Evolutionary conservation across 345 rosid genomes (phyloP).

Genomic region (Erodium maritimum): DNA sequence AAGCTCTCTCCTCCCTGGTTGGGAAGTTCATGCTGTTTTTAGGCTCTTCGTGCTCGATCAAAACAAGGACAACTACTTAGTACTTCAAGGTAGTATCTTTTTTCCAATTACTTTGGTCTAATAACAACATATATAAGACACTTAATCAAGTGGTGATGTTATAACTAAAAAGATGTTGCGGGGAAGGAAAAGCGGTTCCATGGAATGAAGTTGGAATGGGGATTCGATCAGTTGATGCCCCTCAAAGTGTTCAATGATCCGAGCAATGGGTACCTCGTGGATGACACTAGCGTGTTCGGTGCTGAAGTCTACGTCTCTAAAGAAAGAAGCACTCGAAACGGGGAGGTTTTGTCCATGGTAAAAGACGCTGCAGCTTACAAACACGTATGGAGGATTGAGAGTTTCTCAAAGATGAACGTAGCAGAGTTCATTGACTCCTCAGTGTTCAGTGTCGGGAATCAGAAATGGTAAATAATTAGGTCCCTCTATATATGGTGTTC

Average conservation of each 20-base stretch:
- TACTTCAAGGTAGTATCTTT: slow-evolving; percentile 22
- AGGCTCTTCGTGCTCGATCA: slow-evolving; percentile 42
- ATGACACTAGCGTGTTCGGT: slow-evolving; percentile 28
- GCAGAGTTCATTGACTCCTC: slow-evolving; percentile 11
- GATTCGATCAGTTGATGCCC: slow-evolving; percentile 27
- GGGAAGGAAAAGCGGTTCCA: slow-evolving; percentile 27
- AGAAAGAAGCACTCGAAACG: slow-evolving; percentile 23
- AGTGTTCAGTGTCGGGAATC: slow-evolving; percentile 16
- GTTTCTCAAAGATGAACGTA: slow-evolving; percentile 14
- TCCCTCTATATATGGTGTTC: no score
- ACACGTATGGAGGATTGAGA: slow-evolving; percentile 26
- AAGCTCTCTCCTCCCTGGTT: slow-evolving; percentile 24
- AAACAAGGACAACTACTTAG: slow-evolving; percentile 19
- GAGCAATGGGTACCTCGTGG: slow-evolving; percentile 24
- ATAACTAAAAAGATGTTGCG: slow-evolving; percentile 12
- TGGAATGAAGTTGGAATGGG: slow-evolving; percentile 23
- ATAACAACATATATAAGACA: no score
- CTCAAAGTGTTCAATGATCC: slow-evolving; percentile 13
- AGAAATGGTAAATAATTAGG: slow-evolving; percentile 19
- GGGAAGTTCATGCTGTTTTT: slow-evolving; percentile 40
- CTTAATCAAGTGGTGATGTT: background rate
- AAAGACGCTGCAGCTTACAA: slow-evolving; percentile 8
- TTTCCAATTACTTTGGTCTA: no score
- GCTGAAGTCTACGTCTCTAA: slow-evolving; percentile 28
- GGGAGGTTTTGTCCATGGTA: slow-evolving; percentile 20